phyloP scores from a whole-genome alignment of 305 asterid genomes.

The Fraxinus nigra region DNA sequence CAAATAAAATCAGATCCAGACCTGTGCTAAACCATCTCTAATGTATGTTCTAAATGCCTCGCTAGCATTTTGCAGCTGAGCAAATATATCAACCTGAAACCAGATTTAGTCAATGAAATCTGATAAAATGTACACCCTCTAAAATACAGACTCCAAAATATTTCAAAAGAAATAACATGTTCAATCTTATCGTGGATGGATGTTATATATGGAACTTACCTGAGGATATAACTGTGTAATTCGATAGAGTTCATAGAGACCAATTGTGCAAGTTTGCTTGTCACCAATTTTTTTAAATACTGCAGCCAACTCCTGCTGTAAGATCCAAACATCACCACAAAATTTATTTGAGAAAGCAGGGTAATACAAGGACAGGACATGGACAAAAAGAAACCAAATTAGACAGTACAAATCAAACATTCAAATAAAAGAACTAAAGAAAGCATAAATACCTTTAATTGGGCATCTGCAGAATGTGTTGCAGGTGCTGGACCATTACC shows the following conservation, averaged over 20 bases:
- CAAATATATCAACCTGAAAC: constrained; percentile 89
- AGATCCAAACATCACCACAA: constrained; percentile 22
- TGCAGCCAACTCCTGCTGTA: constrained; percentile 98
- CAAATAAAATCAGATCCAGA: constrained; percentile 24
- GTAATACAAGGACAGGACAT: not conserved
- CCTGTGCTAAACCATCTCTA: constrained; percentile 98
- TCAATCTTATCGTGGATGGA: not conserved
- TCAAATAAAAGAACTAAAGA: constrained; percentile 2
- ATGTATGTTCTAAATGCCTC: constrained; percentile 95
- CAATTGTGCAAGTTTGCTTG: constrained; percentile 98
- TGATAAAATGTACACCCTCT: not conserved
- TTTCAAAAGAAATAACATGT: not conserved
- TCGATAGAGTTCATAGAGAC: constrained; percentile 93
- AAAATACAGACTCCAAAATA: not conserved
- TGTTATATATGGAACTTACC: constrained; percentile 36
- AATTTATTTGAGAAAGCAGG: not conserved
- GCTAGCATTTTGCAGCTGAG: constrained; percentile 99
- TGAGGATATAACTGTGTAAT: constrained; percentile 96
- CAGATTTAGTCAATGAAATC: constrained; percentile 18
- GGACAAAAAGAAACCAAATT: not conserved
- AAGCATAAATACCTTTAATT: constrained; percentile 60
- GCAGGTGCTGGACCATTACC: constrained; percentile 79
- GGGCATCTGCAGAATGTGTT: constrained; percentile 90
- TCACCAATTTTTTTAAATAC: constrained; percentile 98
- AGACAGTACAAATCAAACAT: not conserved